Evolutionary conservation across 768 basidiomycete species (phyloP).

Genomic region (Paxillus rubicundulus): DNA sequence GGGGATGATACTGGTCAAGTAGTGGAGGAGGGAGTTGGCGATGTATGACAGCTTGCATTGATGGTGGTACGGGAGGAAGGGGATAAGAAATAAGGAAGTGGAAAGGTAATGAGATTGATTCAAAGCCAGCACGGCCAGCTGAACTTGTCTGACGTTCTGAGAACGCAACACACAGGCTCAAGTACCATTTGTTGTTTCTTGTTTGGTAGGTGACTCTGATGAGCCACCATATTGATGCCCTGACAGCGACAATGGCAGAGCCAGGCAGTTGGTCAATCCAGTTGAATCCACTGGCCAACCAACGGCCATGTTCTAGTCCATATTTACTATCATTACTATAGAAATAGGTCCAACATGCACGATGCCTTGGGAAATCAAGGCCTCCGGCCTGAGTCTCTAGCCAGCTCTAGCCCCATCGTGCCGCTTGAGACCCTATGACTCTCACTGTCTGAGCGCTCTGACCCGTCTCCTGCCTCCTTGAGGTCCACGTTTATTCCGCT

Average conservation of each 20-base stretch:
- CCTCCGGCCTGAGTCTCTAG: not conserved
- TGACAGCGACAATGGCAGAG: not conserved
- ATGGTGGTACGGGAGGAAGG: conserved; percentile 38
- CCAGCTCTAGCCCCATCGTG: not conserved
- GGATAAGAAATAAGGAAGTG: conserved; percentile 7
- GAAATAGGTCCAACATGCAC: not conserved
- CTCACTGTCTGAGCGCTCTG: not conserved
- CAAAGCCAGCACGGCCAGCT: conserved; percentile 37
- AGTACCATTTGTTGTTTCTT: conserved; percentile 28
- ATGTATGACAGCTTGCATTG: conserved; percentile 70
- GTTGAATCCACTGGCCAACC: too few species aligned
- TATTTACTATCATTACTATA: too few species aligned
- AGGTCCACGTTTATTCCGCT: conserved; percentile 13
- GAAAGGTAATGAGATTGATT: conserved; percentile 27
- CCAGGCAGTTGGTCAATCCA: not conserved
- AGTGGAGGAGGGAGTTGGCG: conserved; percentile 62
- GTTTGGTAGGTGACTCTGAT: conserved; percentile 24
- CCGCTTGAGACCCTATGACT: not conserved
- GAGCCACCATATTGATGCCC: conserved; percentile 11
- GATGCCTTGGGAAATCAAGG: not conserved
- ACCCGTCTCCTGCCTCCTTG: not conserved
- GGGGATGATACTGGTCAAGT: conserved; percentile 64
- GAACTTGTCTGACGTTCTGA: conserved; percentile 28
- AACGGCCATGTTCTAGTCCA: too few species aligned
- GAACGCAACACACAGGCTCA: conserved; percentile 34